phyloP scores from a whole-genome alignment of 768 basidiomycete genomes.

The Leccinum olivaceopallidum region DNA sequence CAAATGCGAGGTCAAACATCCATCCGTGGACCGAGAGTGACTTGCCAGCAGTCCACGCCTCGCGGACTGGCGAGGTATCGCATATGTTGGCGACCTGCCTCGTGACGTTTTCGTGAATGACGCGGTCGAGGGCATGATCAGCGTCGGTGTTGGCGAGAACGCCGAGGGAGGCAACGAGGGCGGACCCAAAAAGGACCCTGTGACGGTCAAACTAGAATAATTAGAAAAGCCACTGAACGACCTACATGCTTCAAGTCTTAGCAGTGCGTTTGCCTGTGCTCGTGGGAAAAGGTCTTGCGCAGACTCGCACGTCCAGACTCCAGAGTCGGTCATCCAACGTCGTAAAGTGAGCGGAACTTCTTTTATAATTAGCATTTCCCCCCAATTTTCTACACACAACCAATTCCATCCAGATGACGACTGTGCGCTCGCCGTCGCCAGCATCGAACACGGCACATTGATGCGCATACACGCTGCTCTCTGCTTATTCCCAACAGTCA shows the following conservation, averaged over 20 bases:
- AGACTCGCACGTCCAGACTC: too few relatives aligned
- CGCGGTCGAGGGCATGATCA: slow-evolving; percentile 40
- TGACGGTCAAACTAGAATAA: slow-evolving; percentile 29
- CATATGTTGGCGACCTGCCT: slow-evolving; percentile 54
- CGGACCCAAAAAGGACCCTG: slow-evolving; percentile 33
- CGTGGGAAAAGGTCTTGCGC: too few relatives aligned
- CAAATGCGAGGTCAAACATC: slow-evolving; percentile 67
- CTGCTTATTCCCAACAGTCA: too few relatives aligned
- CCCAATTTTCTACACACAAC: too few relatives aligned
- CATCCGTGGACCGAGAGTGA: slow-evolving; percentile 67
- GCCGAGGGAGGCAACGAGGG: slow-evolving; percentile 44
- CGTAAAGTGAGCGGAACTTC: too few relatives aligned
- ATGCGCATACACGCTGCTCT: too few relatives aligned
- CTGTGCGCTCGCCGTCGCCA: too few relatives aligned
- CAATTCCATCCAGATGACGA: too few relatives aligned
- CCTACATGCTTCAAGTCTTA: neutral
- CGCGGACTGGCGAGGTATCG: slow-evolving; percentile 43
- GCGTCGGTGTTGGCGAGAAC: slow-evolving; percentile 37
- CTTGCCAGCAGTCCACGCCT: slow-evolving; percentile 44
- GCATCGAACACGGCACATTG: too few relatives aligned
- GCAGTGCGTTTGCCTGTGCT: too few relatives aligned
- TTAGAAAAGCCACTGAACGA: slow-evolving; percentile 39
- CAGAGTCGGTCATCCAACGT: too few relatives aligned
- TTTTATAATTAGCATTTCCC: too few relatives aligned
- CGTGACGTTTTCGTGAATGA: slow-evolving; percentile 64